These are phyloP conservation scores for Dalbergia cochinchinensis DNA, from an alignment of 306 rosid species.

Conservation along the genomic window DNA sequence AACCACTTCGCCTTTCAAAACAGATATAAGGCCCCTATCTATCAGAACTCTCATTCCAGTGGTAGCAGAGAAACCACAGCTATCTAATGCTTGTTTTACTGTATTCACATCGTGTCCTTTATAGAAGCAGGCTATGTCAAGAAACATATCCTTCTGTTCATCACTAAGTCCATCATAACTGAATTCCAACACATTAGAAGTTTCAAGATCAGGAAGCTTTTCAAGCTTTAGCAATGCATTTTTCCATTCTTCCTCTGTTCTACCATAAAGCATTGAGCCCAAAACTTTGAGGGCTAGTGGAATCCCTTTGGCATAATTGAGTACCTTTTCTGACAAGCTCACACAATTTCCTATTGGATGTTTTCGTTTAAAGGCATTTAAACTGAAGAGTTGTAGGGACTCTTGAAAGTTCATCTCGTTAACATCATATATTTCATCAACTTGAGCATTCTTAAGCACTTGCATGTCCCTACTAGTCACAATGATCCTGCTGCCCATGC, in stretches of 20 bases:
- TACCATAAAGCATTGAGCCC: slow-evolving; percentile 37
- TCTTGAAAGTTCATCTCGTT: slow-evolving; percentile 35
- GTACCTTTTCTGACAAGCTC: neutral
- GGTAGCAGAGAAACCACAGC: slow-evolving; percentile 21
- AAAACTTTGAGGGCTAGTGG: slow-evolving; percentile 52
- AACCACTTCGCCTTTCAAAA: neutral
- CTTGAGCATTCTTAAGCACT: slow-evolving; percentile 33
- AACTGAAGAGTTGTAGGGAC: slow-evolving; percentile 46
- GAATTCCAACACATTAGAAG: slow-evolving; percentile 6
- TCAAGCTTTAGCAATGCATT: slow-evolving; percentile 26
- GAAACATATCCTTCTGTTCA: slow-evolving; percentile 33
- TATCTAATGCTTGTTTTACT: neutral
- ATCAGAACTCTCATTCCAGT: slow-evolving; percentile 33
- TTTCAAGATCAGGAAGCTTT: neutral
- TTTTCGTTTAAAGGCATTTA: slow-evolving; percentile 41
- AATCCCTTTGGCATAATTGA: slow-evolving; percentile 42
- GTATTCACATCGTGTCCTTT: neutral
- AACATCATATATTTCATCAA: slow-evolving; percentile 25
- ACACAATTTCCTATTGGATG: neutral
- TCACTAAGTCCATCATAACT: slow-evolving; percentile 48
- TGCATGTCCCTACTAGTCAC: slow-evolving; percentile 41
- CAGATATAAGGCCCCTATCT: slow-evolving; percentile 33
- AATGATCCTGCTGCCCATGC: slow-evolving; percentile 34
- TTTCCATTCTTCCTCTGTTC: slow-evolving; percentile 36
- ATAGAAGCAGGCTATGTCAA: slow-evolving; percentile 47